Evolutionary conservation across 441 rosid genomes (phyloP).

Genomic region (Adansonia gregorii): DNA sequence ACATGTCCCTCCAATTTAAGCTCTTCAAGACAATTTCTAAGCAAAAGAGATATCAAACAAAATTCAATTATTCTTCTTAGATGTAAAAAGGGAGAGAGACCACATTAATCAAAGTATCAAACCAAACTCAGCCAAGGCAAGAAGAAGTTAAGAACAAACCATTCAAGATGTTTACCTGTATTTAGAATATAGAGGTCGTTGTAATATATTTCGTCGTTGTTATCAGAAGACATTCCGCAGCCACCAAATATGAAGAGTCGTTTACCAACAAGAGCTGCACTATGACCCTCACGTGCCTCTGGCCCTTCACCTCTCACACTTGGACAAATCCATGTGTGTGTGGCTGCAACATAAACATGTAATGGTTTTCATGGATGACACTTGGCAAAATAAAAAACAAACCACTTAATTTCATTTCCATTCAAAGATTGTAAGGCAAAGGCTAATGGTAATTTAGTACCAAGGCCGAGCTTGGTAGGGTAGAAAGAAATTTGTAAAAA

Average conservation of each 20-base stretch:
- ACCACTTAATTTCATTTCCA: slow-evolving; percentile 9
- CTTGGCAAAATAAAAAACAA: slow-evolving; percentile 14
- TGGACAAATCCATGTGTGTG: slow-evolving; percentile 85
- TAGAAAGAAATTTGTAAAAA: too few species aligned
- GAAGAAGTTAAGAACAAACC: slow-evolving; percentile 1
- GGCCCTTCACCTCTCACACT: slow-evolving; percentile 92
- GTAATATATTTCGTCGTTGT: slow-evolving; percentile 73
- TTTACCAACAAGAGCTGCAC: slow-evolving; percentile 91
- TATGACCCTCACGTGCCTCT: slow-evolving; percentile 90
- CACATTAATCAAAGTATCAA: slow-evolving; percentile 8
- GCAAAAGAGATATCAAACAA: slow-evolving; percentile 19
- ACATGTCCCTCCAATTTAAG: background rate
- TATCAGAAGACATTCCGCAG: slow-evolving; percentile 73
- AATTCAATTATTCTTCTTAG: background rate
- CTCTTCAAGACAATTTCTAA: slow-evolving; percentile 21
- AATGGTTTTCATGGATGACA: slow-evolving; percentile 2
- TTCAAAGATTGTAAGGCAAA: background rate
- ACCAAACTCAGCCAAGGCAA: background rate
- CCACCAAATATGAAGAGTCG: slow-evolving; percentile 91
- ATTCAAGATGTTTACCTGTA: slow-evolving; percentile 55
- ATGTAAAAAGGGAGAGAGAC: background rate
- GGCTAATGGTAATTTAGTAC: background rate
- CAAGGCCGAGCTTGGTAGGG: too few species aligned
- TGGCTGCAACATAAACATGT: slow-evolving; percentile 48
- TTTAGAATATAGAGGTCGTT: slow-evolving; percentile 85